Percentiles rank a stretch among this genome's conserved stretches.
These are phyloP conservation scores for Boletus rubescentipes DNA, from an alignment of 768 basidiomycete species.

Conservation along the genomic window DNA sequence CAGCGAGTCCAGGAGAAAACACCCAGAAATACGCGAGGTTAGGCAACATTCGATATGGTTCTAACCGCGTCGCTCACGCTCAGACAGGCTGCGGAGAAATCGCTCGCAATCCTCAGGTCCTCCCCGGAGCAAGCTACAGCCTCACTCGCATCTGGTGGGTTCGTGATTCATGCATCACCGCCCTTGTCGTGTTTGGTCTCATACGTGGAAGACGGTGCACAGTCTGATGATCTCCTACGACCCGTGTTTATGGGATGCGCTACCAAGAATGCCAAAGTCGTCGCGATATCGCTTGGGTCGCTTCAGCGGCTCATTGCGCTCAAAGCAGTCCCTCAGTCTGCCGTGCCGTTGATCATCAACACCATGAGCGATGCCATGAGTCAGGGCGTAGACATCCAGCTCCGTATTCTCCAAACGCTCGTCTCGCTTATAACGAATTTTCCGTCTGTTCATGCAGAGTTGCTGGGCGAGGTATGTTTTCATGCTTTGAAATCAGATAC, in stretches of 20 bases:
- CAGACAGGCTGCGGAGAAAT: slow-evolving; percentile 80
- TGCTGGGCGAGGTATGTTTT: slow-evolving; percentile 75
- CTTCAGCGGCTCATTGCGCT: slow-evolving; percentile 87
- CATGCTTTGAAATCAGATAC: neutral
- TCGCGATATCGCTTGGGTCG: slow-evolving; percentile 88
- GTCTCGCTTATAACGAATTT: slow-evolving; percentile 91
- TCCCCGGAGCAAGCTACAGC: slow-evolving; percentile 78
- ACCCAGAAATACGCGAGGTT: slow-evolving; percentile 94
- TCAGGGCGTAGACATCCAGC: slow-evolving; percentile 96
- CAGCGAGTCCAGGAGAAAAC: slow-evolving; percentile 83
- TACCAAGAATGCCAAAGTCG: slow-evolving; percentile 91
- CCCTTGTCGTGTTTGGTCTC: slow-evolving; percentile 3
- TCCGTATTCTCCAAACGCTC: slow-evolving; percentile 89
- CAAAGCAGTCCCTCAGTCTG: slow-evolving; percentile 78
- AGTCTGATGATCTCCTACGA: slow-evolving; percentile 75
- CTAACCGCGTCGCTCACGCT: slow-evolving; percentile 6
- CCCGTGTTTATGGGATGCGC: slow-evolving; percentile 95
- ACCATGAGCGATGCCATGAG: slow-evolving; percentile 87
- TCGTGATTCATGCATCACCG: slow-evolving; percentile 20
- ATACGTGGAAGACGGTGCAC: slow-evolving; percentile 58
- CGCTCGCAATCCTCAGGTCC: slow-evolving; percentile 74
- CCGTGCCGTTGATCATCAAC: slow-evolving; percentile 74
- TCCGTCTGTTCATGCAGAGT: slow-evolving; percentile 70
- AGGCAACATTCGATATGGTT: neutral
- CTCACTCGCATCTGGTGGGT: slow-evolving; percentile 68